Base-by-base conservation (phyloP, 2,329 filamentous ascomycete genomes). In the Laburnicola sp. region DNA sequence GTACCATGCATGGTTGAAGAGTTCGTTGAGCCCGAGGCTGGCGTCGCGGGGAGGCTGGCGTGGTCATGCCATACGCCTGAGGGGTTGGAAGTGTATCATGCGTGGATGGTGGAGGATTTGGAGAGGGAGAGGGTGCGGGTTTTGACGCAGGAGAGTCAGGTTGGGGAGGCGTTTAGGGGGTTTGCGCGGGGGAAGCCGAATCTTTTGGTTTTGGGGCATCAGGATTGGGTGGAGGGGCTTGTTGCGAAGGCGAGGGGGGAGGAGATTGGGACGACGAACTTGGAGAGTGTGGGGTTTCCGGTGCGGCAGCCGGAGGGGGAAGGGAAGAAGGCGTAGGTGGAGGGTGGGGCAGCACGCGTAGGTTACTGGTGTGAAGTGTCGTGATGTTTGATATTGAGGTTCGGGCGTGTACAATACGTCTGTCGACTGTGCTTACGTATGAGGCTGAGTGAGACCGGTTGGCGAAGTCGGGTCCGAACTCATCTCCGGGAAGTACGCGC, bases 201-300 rank as follows among this genome's bases (percentile, higher is more conserved):
- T 49, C 55, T 54, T 32, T 71, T 73, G 69, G 50, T 73, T n/a
- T 40, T 69, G 22, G 70, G 69, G 4, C 70, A 72, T 50, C 69
- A 72, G 51, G 69, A 73, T 45, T 72, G 70, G 70, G 46, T 71
- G 42, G 69, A 73, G 45, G 70, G 70, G 2, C 30, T 73, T 36
- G 59, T 73, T 10, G 60, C 51, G 16, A 59, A 58, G 23, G 66
- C 64, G 6, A 60, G 45, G 27, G 65, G 56, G 2, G 51, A 55
- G 36, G 27, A 35, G 11, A 52, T 58, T 38, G 46, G 50, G 16
- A 49, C 51, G 35, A 66, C 61, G 21, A 65, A 65, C 47, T 38
- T 66, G 28, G 62, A 59, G 36, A 52, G 38, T 9, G 36, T 63
- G n/a, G 50, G 49, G 5, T 63, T 63, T 10, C 44, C 45, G 44